Evolutionary conservation across 805 yeast genomes (phyloP), one percentile per base, ranked within the genome.

Genomic region (Candida pseudoglaebosa): DNA sequence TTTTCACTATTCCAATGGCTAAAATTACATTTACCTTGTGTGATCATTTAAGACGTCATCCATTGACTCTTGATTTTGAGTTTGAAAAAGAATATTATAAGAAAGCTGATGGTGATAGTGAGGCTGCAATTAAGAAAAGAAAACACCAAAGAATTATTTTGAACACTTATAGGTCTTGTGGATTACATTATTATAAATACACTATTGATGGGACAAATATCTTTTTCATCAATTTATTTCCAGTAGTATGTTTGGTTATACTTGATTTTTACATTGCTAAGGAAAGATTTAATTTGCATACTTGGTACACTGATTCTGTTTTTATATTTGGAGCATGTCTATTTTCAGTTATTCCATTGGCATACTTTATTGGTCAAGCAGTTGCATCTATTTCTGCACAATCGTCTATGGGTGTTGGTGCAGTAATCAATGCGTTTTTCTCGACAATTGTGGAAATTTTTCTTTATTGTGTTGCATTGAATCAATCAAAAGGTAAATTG

Each of bases 351-450:
- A 77, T 93, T 26, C 99, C 99, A 5, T 69, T 93, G 48, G 98
- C 99, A 0, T 91, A 93, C 57, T 93, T 89, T 62, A 90, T 93
- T 50, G 99, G 99, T 3, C 98, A 91, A 61, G 98, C 98, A 4
- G 99, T 93, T n/a, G 99, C 99, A 0, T 90, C 98, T 2, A 93
- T 93, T 42, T 85, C 96, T 5, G 98, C 99, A 0, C 99, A 93
- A 65, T 87, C 97, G 0, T 90, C 97, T 0, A 93, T 93, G 99
- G 97, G 98, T 20, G 80, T 93, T 43, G 98, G 98, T 67, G 99
- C 99, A 1, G 96, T 90, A 0, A 89, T 93, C 51, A 93, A 93
- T 59, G 99, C 99, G 0, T 91, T 93, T 54, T 93, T 93, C 71
- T 90, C 98, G 1, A 90, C 99, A 0, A 75, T 93, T 36, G 98